phyloP scores from a whole-genome alignment of 2,329 filamentous ascomycete genomes.

The Akanthomyces dipterigenus region DNA sequence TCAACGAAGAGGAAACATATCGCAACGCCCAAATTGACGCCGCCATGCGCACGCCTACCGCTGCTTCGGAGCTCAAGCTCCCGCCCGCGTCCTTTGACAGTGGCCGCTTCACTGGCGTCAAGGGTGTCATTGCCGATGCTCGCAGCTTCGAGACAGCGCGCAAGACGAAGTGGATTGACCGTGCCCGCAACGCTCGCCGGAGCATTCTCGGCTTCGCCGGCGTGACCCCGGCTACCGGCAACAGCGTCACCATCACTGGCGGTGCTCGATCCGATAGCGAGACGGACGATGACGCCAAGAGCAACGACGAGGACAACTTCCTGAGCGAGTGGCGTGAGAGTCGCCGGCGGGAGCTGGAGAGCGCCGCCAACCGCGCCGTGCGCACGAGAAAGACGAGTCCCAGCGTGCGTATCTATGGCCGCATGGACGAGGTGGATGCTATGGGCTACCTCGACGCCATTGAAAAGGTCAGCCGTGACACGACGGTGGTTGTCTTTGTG shows the following conservation, averaged over 20 bases:
- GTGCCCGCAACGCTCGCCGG: slow-evolving; percentile 44
- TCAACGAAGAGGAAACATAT: slow-evolving; percentile 49
- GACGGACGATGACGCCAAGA: slow-evolving; percentile 36
- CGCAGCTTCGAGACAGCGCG: slow-evolving; percentile 66
- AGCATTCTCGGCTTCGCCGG: slow-evolving; percentile 47
- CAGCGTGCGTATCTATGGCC: slow-evolving; percentile 70
- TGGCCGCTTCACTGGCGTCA: slow-evolving; percentile 71
- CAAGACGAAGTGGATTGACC: slow-evolving; percentile 47
- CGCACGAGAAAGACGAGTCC: slow-evolving; percentile 66
- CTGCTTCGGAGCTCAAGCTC: slow-evolving; percentile 48
- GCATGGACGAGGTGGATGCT: slow-evolving; percentile 77
- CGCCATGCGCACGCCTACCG: slow-evolving; percentile 57
- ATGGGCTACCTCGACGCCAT: slow-evolving; percentile 92
- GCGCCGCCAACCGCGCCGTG: slow-evolving; percentile 46
- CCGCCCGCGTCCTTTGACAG: slow-evolving; percentile 57
- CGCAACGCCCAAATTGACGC: slow-evolving; percentile 52
- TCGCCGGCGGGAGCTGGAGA: slow-evolving; percentile 69
- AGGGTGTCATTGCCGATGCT: slow-evolving; percentile 81
- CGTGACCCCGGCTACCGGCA: slow-evolving; percentile 16
- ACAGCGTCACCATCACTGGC: slow-evolving; percentile 25
- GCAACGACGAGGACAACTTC: slow-evolving; percentile 70
- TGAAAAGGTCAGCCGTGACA: slow-evolving; percentile 77
- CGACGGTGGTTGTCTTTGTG: slow-evolving; percentile 86
- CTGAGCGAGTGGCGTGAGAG: slow-evolving; percentile 79
- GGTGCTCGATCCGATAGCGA: slow-evolving; percentile 36